Evolutionary conservation across 208 protist genomes (phyloP).

Genomic region (Acanthamoeba lenticulata): DNA sequence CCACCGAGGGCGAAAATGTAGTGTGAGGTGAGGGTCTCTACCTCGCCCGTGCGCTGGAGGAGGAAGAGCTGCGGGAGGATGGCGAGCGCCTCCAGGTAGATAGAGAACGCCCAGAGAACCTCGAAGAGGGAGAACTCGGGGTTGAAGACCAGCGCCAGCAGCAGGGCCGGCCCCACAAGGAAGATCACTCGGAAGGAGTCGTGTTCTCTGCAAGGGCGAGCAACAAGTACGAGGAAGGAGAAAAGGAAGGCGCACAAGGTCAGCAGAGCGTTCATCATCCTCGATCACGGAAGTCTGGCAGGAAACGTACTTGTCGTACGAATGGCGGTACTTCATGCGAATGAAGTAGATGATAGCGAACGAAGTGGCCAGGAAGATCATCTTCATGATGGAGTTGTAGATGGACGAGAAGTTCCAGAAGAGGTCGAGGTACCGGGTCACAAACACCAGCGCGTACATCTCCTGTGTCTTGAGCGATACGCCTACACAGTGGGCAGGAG

Average conservation of each 20-base stretch:
- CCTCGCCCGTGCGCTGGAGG: slow-evolving; percentile 82
- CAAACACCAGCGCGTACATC: slow-evolving; percentile 85
- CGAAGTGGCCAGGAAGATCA: slow-evolving; percentile 87
- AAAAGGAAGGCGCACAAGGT: not conserved
- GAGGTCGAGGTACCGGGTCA: slow-evolving; percentile 85
- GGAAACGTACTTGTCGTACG: slow-evolving; percentile 73
- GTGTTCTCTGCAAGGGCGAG: slow-evolving; percentile 64
- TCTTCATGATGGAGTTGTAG: slow-evolving; percentile 88
- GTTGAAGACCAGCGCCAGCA: slow-evolving; percentile 85
- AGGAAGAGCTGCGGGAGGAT: slow-evolving; percentile 91
- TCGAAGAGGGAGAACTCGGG: slow-evolving; percentile 77
- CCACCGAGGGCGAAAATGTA: slow-evolving; percentile 89
- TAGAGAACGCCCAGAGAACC: slow-evolving; percentile 89
- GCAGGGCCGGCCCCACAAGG: slow-evolving; percentile 80
- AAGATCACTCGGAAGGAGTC: slow-evolving; percentile 82
- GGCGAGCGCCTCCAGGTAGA: slow-evolving; percentile 90
- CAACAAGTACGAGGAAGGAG: not conserved
- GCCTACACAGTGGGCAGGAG: not conserved
- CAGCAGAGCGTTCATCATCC: not conserved
- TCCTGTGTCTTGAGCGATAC: slow-evolving; percentile 81
- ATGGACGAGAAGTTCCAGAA: slow-evolving; percentile 83
- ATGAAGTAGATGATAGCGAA: slow-evolving; percentile 87
- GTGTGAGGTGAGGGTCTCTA: slow-evolving; percentile 85
- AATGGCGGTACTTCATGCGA: slow-evolving; percentile 62
- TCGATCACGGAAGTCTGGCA: not conserved